Percentiles rank a stretch among this genome's conserved stretches.
These are phyloP conservation scores for Neurospora sp. DNA, from an alignment of 495 filamentous ascomycete species.

Conservation along the genomic window DNA sequence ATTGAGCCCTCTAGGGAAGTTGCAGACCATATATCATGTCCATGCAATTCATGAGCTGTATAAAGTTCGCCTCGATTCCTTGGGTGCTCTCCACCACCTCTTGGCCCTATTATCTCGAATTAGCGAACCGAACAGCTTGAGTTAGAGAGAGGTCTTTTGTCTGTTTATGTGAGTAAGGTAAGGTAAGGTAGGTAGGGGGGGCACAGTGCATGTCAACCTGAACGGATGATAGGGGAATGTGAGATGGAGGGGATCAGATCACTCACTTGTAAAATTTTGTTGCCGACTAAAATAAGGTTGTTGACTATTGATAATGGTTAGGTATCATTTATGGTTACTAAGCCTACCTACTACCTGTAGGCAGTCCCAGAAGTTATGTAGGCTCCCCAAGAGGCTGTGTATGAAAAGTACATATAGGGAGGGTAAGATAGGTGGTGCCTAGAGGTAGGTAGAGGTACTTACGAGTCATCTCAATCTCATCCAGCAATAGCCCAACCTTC, in stretches of 20 bases:
- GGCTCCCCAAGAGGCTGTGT: not conserved
- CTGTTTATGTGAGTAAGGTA: not conserved
- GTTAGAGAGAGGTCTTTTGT: not conserved
- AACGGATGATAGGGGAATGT: not conserved
- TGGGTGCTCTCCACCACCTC: not conserved
- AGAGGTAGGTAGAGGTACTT: not conserved
- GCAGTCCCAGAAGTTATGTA: not conserved
- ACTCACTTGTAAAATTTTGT: not conserved
- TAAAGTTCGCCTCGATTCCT: not conserved
- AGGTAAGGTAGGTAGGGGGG: not conserved
- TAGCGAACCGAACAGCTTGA: not conserved
- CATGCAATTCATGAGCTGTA: not conserved
- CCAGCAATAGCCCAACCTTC: not conserved
- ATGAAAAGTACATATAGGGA: not conserved
- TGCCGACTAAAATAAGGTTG: not conserved
- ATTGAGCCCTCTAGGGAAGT: not conserved
- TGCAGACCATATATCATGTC: not conserved
- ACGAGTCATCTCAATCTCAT: not conserved
- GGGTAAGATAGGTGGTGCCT: not conserved
- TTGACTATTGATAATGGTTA: not conserved
- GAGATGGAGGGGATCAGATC: not conserved
- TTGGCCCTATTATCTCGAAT: not conserved
- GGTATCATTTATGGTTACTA: not conserved
- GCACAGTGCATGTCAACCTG: not conserved
- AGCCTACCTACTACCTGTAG: not conserved